Evolutionary conservation across 1,284 basidiomycete genomes (phyloP).

Genomic region (Cerrena zonata): DNA sequence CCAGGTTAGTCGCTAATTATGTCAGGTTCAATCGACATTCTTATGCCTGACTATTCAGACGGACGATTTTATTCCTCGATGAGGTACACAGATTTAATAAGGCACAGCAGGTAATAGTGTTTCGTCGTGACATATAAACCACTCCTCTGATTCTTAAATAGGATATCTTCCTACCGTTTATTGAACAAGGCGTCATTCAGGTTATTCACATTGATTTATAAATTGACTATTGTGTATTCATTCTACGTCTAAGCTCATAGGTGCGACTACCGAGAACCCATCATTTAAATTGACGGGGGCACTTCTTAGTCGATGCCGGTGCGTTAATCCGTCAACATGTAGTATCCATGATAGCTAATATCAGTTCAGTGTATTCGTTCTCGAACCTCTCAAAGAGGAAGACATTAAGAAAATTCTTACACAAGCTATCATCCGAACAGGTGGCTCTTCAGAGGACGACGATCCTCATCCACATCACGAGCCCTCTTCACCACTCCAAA

Average conservation of each 20-base stretch:
- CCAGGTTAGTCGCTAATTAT: slow-evolving; percentile 39
- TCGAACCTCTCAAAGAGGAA: slow-evolving; percentile 56
- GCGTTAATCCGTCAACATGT: slow-evolving; percentile 22
- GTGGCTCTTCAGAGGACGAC: slow-evolving; percentile 15
- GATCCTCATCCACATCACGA: slow-evolving; percentile 13
- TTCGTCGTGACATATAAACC: background rate
- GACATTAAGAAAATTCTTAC: slow-evolving; percentile 50
- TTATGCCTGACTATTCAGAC: slow-evolving; percentile 30
- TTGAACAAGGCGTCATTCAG: slow-evolving; percentile 76
- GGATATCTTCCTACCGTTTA: slow-evolving; percentile 76
- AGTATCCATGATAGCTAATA: slow-evolving; percentile 1
- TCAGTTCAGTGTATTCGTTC: slow-evolving; percentile 49
- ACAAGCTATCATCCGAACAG: slow-evolving; percentile 43
- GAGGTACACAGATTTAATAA: slow-evolving; percentile 88
- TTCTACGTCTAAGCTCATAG: slow-evolving; percentile 53
- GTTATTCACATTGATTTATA: slow-evolving; percentile 29
- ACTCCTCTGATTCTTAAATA: slow-evolving; percentile 21
- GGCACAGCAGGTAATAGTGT: slow-evolving; percentile 61
- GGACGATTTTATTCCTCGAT: slow-evolving; percentile 75
- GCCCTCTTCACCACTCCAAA: slow-evolving; percentile 14
- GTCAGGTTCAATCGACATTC: background rate
- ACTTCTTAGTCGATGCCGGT: slow-evolving; percentile 78
- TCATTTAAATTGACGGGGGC: slow-evolving; percentile 80
- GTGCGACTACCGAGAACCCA: slow-evolving; percentile 90
- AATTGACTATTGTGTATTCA: background rate